These are phyloP conservation scores for Gastrolobium bilobum DNA, from an alignment of 306 rosid genomes.

Conservation along the genomic window DNA sequence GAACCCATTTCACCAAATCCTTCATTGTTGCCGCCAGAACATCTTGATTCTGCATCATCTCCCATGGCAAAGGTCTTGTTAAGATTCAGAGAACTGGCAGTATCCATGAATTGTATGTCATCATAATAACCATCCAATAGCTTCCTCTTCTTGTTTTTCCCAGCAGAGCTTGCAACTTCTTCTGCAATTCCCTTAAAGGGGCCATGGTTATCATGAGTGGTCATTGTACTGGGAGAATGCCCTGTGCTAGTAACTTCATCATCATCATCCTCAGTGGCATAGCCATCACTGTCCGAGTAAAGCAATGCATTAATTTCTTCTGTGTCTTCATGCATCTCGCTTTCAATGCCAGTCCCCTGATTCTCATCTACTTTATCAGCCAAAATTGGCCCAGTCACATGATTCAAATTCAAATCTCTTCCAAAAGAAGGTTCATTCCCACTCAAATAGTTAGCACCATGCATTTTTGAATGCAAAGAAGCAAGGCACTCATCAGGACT, in stretches of 20 bases:
- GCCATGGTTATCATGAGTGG: slow-evolving; percentile 54
- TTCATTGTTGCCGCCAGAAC: slow-evolving; percentile 56
- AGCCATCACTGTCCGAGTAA: slow-evolving; percentile 70
- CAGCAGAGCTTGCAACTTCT: slow-evolving; percentile 71
- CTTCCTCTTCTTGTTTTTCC: slow-evolving; percentile 70
- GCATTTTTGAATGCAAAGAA: slow-evolving; percentile 60
- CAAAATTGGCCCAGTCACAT: slow-evolving; percentile 49
- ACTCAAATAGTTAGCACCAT: slow-evolving; percentile 45
- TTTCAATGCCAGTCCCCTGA: slow-evolving; percentile 54
- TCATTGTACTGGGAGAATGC: slow-evolving; percentile 82
- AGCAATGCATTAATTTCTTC: slow-evolving; percentile 92
- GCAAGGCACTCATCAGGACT: slow-evolving; percentile 61
- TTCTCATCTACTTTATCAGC: slow-evolving; percentile 55
- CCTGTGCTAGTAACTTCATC: slow-evolving; percentile 96
- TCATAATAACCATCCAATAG: slow-evolving; percentile 51
- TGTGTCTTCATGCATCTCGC: slow-evolving; percentile 93
- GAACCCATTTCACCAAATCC: slow-evolving; percentile 52
- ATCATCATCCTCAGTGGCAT: slow-evolving; percentile 67
- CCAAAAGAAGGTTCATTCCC: slow-evolving; percentile 48
- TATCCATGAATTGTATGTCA: slow-evolving; percentile 57
- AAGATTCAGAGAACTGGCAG: slow-evolving; percentile 65
- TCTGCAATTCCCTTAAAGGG: slow-evolving; percentile 44
- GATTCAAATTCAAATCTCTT: slow-evolving; percentile 49
- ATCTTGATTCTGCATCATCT: slow-evolving; percentile 73
- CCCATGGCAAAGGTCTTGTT: slow-evolving; percentile 51